phyloP scores from a whole-genome alignment of 768 basidiomycete genomes.

The Lanmaoa pseudosensibilis region DNA sequence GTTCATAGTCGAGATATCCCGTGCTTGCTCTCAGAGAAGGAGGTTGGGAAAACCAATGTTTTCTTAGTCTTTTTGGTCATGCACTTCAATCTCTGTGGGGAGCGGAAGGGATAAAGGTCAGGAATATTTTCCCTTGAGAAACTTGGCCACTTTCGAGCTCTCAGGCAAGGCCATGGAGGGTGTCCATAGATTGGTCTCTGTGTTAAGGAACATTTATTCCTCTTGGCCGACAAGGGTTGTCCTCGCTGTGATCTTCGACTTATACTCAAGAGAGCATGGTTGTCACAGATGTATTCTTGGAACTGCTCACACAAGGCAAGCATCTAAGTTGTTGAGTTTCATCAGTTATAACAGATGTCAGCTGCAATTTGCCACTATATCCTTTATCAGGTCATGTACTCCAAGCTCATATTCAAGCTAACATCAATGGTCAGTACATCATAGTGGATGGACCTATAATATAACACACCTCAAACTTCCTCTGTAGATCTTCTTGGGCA shows the following conservation, averaged over 20 bases:
- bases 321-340: neutral
- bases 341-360: conserved; percentile 2
- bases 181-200: conserved; percentile 45
- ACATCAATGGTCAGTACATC: neutral
- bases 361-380: conserved; percentile 27
- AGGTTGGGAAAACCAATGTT: conserved; percentile 47
- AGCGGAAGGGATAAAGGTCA: conserved; percentile 51
- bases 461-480: conserved; percentile 51
- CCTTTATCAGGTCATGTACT: conserved; percentile 44
- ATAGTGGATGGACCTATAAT: neutral
- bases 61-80: conserved; percentile 38
- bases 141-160: conserved; percentile 30
- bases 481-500: conserved; percentile 50
- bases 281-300: neutral
- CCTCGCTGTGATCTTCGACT: conserved; percentile 39
- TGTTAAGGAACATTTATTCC: conserved; percentile 46
- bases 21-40: conserved; percentile 55
- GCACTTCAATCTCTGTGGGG: conserved; percentile 42
- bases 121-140: conserved; percentile 43
- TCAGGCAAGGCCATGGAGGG: conserved; percentile 24
- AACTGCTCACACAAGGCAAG: neutral
- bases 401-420: conserved; percentile 63
- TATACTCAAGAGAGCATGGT: neutral
- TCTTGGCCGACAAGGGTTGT: conserved; percentile 58
- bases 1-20: conserved; percentile 55